phyloP scores from a whole-genome alignment of 306 rosid genomes.

The Datisca glomerata region DNA sequence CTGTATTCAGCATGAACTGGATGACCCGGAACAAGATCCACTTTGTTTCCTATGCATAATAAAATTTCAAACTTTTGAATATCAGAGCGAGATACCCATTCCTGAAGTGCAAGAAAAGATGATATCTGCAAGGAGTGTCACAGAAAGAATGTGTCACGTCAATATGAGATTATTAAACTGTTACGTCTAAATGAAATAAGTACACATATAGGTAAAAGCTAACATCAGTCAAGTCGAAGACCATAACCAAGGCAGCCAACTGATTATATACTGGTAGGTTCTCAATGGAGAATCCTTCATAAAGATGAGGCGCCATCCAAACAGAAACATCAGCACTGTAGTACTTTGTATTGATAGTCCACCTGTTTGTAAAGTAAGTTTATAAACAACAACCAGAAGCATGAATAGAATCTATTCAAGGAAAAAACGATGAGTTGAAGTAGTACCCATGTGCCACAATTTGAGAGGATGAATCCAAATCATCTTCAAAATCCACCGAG shows the following conservation, averaged over 20 bases:
- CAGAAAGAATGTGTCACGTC: conserved; percentile 3
- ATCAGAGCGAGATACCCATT: conserved; percentile 57
- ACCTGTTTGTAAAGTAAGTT: conserved; percentile 26
- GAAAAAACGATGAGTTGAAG: background rate
- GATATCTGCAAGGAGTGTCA: conserved; percentile 38
- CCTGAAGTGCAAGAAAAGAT: conserved; percentile 45
- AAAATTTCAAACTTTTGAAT: conserved; percentile 60
- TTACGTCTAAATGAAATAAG: background rate
- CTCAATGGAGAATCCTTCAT: conserved; percentile 37
- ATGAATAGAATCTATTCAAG: background rate
- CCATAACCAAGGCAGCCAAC: conserved; percentile 71
- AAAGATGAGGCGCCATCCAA: conserved; percentile 61
- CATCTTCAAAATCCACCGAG: conserved; percentile 46
- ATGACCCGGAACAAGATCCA: conserved; percentile 65
- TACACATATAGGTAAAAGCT: conserved; percentile 13
- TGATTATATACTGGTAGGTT: conserved; percentile 32
- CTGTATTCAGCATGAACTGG: conserved; percentile 72
- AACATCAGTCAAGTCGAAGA: conserved; percentile 72
- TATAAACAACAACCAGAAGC: background rate
- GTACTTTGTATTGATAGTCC: conserved; percentile 71
- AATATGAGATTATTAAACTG: background rate
- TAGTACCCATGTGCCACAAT: conserved; percentile 54
- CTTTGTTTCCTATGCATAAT: conserved; percentile 85
- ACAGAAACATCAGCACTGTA: conserved; percentile 75
- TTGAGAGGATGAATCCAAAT: conserved; percentile 42